A percentile compares a stretch with the other conserved stretches of the same genome.
These are phyloP conservation scores for Hevea brasiliensis DNA, from an alignment of 345 rosid genomes.

Conservation along the genomic window DNA sequence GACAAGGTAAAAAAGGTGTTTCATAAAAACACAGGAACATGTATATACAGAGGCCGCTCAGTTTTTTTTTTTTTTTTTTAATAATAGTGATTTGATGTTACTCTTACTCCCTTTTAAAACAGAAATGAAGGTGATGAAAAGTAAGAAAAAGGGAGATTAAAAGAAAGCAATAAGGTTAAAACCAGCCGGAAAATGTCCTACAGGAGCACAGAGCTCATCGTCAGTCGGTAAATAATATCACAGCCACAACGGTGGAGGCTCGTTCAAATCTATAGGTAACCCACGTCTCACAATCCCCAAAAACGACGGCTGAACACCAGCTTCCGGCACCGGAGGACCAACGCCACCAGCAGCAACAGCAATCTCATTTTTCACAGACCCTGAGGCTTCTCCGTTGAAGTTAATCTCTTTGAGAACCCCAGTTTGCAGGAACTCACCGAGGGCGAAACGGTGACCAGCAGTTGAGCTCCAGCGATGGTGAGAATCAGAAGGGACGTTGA, in stretches of 20 bases:
- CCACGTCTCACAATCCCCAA: slow-evolving; percentile 63
- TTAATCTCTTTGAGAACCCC: slow-evolving; percentile 51
- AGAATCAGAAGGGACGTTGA: slow-evolving; percentile 48
- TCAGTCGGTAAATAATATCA: slow-evolving; percentile 21
- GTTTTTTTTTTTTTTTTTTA: not conserved
- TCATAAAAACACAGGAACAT: not conserved
- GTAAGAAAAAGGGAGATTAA: not conserved
- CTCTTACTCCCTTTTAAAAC: not conserved
- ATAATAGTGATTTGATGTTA: not conserved
- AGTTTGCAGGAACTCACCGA: slow-evolving; percentile 60
- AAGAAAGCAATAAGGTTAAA: not conserved
- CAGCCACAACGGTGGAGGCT: slow-evolving; percentile 92
- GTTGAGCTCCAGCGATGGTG: slow-evolving; percentile 25
- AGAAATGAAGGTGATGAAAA: not conserved
- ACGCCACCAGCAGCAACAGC: not conserved
- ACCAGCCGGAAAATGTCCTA: slow-evolving; percentile 1
- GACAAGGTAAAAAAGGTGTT: not conserved
- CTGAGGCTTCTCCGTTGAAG: slow-evolving; percentile 18
- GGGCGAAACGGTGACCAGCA: slow-evolving; percentile 32
- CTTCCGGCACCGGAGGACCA: slow-evolving; percentile 27
- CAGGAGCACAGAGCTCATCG: not conserved
- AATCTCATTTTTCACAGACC: slow-evolving; percentile 21
- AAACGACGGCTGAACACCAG: slow-evolving; percentile 32
- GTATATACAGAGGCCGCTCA: not conserved
- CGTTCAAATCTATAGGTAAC: slow-evolving; percentile 84